Evolutionary conservation across 345 rosid genomes (phyloP), one percentile per base, ranked within the genome.

Genomic region (Dipteronia dyeriana): DNA sequence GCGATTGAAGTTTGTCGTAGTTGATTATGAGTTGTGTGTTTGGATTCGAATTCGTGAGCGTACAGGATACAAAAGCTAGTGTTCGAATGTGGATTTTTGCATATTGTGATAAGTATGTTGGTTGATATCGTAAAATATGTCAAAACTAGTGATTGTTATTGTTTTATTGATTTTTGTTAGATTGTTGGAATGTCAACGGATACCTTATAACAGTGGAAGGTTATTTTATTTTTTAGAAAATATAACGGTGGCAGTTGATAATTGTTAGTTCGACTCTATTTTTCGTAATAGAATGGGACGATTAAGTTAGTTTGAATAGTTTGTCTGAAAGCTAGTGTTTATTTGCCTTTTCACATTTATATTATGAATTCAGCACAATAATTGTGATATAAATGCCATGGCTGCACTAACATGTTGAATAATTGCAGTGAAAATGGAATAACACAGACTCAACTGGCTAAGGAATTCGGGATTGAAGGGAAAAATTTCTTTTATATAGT

Each of bases 401-500:
- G 59, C 43, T 78, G 16, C 26, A 6, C 43, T 75, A 64, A 75
- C 13, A 22, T 63, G 11, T n/a, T 54, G 63, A 22, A 16, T 67
- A 39, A 23, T 78, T 84, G 81, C 82, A 95, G 99, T 85, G 76
- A 82, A 22, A 85, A 85, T 79, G 98, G 99, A 60, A 85, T 92
- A 70, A 87, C 96, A 2, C 99, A 95, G 75, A 88, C 84, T 82
- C 88, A 90, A 71, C 86, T 95, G 76, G 90, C 88, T 16, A 94
- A 92, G 88, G 97, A 93, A 78, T 87, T 94, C 54, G 86, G 87
- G 31, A 89, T 92, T 60, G 87, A 86, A 80, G 95, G 91, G 82
- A 94, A 87, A 62, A 84, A 92, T 81, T 87, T 90, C 62, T 93
- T 90, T 54, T 92, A 94, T 77, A 83, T 87, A 20, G 59, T 92